Evolutionary conservation across 441 rosid genomes (phyloP).

Genomic region (Populus hybrid): DNA sequence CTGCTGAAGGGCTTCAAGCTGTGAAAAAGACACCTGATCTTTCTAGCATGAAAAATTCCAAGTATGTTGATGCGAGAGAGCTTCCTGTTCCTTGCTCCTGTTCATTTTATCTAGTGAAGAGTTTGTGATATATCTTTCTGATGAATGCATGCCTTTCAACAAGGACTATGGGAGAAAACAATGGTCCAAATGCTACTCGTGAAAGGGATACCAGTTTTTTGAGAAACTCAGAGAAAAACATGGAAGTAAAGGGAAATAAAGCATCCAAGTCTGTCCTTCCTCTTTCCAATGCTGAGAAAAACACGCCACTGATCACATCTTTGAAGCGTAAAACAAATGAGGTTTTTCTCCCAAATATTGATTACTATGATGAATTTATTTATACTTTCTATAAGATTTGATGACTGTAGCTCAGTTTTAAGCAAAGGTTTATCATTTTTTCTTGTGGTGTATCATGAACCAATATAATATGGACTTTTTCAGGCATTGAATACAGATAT

Average conservation of each 20-base stretch:
- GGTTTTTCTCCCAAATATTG: conserved; percentile 36
- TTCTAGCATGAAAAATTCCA: conserved; percentile 42
- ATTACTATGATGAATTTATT: not conserved
- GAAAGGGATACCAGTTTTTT: conserved; percentile 29
- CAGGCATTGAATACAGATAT: conserved; percentile 47
- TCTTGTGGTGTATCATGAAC: conserved; percentile 1
- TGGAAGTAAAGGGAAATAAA: conserved; percentile 27
- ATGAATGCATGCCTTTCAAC: conserved; percentile 21
- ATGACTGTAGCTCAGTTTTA: conserved; percentile 5
- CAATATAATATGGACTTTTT: conserved; percentile 12
- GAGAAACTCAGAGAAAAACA: conserved; percentile 29
- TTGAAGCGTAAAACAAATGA: conserved; percentile 65
- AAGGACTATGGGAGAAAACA: conserved; percentile 43
- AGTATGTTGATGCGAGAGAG: conserved; percentile 35
- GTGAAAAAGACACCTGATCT: conserved; percentile 43
- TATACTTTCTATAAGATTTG: conserved; percentile 1
- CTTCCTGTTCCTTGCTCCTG: conserved; percentile 10
- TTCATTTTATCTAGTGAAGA: conserved; percentile 4
- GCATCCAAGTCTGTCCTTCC: conserved; percentile 28
- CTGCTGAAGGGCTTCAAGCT: conserved; percentile 46
- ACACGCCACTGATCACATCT: conserved; percentile 36
- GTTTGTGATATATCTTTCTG: conserved; percentile 2
- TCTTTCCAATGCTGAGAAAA: conserved; percentile 35
- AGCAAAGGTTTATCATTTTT: conserved; percentile 4
- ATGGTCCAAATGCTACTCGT: conserved; percentile 31